Base-by-base conservation (phyloP, 2,329 filamentous ascomycete genomes). In the Dactylonectria macrodidyma region DNA sequence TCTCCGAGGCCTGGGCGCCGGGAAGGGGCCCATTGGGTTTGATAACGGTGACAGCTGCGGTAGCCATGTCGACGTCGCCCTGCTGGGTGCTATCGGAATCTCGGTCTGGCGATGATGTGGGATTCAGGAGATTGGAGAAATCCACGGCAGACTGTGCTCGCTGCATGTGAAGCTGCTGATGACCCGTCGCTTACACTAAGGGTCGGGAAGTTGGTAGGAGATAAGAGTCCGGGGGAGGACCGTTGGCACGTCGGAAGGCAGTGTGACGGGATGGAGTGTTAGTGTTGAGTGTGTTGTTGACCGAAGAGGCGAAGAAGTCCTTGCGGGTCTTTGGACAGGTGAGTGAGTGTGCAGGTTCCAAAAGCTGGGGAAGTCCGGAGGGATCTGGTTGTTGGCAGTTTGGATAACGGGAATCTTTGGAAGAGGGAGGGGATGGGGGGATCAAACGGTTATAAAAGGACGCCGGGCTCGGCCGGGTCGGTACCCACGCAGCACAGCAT, bases 121-220 rank as follows among this genome's bases (percentile, higher is more conserved):
- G 91, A 78, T 93, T 93, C 78, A 94, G 88, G 80, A 93, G 89
- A 87, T 89, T 92, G 80, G 89, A 89, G 82, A 93, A 92, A 87
- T 92, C 91, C 83, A 92, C 90, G 81, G 91, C 90, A 75, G 91
- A 92, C 78, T 88, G 87, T 86, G 90, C 87, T 82, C 90, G 89
- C 88, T 93, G 91, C 91, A 94, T 93, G 88, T 91, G 90, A 90
- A 85, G 80, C 68, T 69, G 66, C 71, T 73, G 64, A 62, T 73
- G 68, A 65, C 56, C 59, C 58, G 52, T 54, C 38, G 60, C 57
- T 64, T 61, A 52, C 51, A 60, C 54, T 59, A 67, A 68, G 48
- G 72, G 72, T 70, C 68, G 63, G 22, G 19, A 38, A 54, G 63
- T 59, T 61, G 65, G 70, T 68, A 65, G 59, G 38, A 24, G 63